These are phyloP conservation scores for Cardamine chenopodiifolia DNA, from an alignment of 345 rosid genomes.

Conservation along the genomic window DNA sequence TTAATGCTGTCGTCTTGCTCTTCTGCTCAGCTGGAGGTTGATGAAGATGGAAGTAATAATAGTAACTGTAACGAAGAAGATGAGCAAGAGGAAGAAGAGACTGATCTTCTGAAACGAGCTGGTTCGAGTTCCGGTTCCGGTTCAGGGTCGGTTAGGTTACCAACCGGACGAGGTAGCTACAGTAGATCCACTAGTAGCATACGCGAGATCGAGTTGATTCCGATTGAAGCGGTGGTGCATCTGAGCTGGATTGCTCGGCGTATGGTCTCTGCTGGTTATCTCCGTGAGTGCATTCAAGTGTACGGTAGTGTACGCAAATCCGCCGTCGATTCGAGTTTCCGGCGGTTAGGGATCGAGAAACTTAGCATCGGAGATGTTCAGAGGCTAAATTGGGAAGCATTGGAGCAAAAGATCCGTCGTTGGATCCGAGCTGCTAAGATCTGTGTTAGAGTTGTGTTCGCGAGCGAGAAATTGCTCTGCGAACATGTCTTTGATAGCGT, in stretches of 20 bases:
- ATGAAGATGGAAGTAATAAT: constrained; percentile 36
- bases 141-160: constrained; percentile 26
- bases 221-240: constrained; percentile 62
- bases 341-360: constrained; percentile 77
- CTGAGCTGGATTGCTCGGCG: constrained; percentile 73
- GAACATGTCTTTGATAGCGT: constrained; percentile 78
- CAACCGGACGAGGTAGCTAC: constrained; percentile 43
- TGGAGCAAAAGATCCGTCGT: constrained; percentile 81
- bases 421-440: constrained; percentile 91
- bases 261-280: constrained; percentile 77
- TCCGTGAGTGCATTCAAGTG: constrained; percentile 88
- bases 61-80: constrained; percentile 46
- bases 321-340: constrained; percentile 73
- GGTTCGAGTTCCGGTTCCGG: constrained; percentile 34
- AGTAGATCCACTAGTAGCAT: constrained; percentile 85
- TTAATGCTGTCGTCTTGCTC: constrained; percentile 46
- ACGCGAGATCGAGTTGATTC: constrained; percentile 84
- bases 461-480: constrained; percentile 81
- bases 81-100: constrained; percentile 36
- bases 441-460: constrained; percentile 75
- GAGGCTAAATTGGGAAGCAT: constrained; percentile 77
- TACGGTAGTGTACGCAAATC: constrained; percentile 89
- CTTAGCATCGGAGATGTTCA: constrained; percentile 92
- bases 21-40: constrained; percentile 38
- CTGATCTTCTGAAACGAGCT: constrained; percentile 41